Base-by-base conservation (phyloP, 345 rosid genomes). In the Lepidium aucheri region DNA sequence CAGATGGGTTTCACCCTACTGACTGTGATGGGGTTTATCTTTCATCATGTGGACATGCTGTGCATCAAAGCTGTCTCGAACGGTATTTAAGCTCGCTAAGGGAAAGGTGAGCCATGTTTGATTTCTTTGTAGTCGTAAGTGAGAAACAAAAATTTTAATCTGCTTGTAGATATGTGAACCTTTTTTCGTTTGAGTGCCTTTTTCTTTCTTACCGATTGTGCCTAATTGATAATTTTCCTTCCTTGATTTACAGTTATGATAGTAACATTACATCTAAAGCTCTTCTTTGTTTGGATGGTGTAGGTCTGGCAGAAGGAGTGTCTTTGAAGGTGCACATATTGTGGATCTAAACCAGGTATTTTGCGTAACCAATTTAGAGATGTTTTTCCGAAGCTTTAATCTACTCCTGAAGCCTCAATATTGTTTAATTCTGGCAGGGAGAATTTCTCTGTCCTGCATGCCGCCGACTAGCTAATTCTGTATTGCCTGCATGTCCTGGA, bases 381-480 rank as follows among this genome's bases (percentile, higher is more conserved):
- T 56, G 24, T 60, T 54, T 65, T 66, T 59, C 33, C 49, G 34
- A 24, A 40, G 74, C 28, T 62, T 65, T 51, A 65, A 22, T 16
- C 13, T 55, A 4, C 58, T 18, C 49, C 44, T 58, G 74, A 63
- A 28, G 59, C 54, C 50, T 61, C 59, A 22, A 41, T 35, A 41
- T 59, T 45, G 24, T 63, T 72, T 72, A 43, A 28, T 62, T 76
- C 64, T 82, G 43, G 53, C 77, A 93, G 99, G 97, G 92, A 56
- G 99, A 94, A 80, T 88, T 94, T 77, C 89, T 94, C 33, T 94
- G 99, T 67, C 99, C 99, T 60, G 90, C 84, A 54, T 94, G 99
- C 65, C 97, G 99, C 42, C 84, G 83, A 30, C 83, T 90, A 34
- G 95, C 89, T 40, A 94, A 94, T 80, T 86, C 95, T 24, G 75